phyloP scores from a whole-genome alignment of 2,329 filamentous ascomycete species.

The Talaromyces albobiverticillius region DNA sequence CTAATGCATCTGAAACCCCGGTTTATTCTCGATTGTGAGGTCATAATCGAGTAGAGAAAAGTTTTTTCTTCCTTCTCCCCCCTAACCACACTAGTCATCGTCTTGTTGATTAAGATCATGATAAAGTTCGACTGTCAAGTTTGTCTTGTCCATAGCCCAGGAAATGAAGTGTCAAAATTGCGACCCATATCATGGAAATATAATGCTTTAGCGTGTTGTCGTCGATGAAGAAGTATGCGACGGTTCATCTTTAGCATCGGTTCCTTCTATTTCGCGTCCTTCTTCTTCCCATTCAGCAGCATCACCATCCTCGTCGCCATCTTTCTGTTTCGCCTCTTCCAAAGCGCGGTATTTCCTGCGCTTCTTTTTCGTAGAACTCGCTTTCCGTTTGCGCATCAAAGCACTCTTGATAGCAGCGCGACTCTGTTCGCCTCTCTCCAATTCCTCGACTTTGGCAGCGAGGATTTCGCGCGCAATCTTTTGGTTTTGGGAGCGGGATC shows the following conservation, averaged over 20 bases:
- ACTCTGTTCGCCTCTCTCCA: constrained; percentile 69
- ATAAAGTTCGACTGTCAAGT: not conserved
- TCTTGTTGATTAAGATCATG: not conserved
- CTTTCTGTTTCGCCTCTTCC: constrained; percentile 24
- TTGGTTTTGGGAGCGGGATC: constrained; percentile 81
- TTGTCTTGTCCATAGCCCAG: not conserved
- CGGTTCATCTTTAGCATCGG: not conserved
- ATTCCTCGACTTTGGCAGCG: constrained; percentile 71
- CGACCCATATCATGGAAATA: too few relatives aligned
- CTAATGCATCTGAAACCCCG: constrained; percentile 8
- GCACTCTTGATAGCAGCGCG: constrained; percentile 78
- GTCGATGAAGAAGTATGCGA: not conserved
- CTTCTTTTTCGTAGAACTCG: constrained; percentile 43
- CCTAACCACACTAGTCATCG: not conserved
- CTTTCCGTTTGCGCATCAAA: constrained; percentile 66
- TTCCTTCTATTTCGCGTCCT: constrained; percentile 9
- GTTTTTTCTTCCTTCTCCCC: not conserved
- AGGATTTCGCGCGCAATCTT: constrained; percentile 77
- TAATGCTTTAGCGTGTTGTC: not conserved
- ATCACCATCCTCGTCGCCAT: constrained; percentile 4
- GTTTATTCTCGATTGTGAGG: not conserved
- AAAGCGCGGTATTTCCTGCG: constrained; percentile 43
- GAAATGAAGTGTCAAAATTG: not conserved
- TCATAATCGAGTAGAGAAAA: not conserved
- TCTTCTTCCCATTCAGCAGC: constrained; percentile 15